Percentiles rank a stretch among this genome's conserved stretches.
phyloP scores from a whole-genome alignment of 2,329 filamentous ascomycete genomes.

The Acephala macrosclerotiorum region DNA sequence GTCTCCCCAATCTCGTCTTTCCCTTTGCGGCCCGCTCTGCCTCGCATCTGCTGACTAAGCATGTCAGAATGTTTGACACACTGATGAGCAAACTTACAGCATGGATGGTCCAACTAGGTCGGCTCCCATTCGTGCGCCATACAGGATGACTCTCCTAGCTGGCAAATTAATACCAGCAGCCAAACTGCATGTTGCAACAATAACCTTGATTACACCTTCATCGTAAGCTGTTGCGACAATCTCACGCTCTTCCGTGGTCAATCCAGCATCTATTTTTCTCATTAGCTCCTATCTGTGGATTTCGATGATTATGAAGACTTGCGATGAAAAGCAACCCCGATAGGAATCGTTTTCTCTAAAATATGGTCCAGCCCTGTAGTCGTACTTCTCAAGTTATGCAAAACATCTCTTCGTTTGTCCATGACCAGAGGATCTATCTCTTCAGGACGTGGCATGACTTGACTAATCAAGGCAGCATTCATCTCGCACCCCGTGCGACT shows the following conservation, averaged over 20 bases:
- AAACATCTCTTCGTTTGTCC: conserved; percentile 67
- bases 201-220: conserved; percentile 69
- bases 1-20: conserved; percentile 82
- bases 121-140: conserved; percentile 77
- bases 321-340: conserved; percentile 79
- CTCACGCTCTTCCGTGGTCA: conserved; percentile 79
- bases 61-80: conserved; percentile 37
- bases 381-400: conserved; percentile 71
- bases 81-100: conserved; percentile 54
- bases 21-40: conserved; percentile 78
- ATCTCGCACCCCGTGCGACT: conserved; percentile 73
- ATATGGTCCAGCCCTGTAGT: conserved; percentile 70
- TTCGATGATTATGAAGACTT: conserved; percentile 42
- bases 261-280: conserved; percentile 57
- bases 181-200: conserved; percentile 80
- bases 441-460: conserved; percentile 62
- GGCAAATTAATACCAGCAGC: conserved; percentile 84
- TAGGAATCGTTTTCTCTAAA: conserved; percentile 68
- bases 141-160: conserved; percentile 77
- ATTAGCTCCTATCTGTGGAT: conserved; percentile 14
- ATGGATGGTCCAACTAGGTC: conserved; percentile 81
- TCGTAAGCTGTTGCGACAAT: conserved; percentile 77
- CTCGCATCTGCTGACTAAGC: conserved; percentile 76
- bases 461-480: conserved; percentile 72
- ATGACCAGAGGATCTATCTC: conserved; percentile 54